Conservation (phyloP, 345 rosid genomes). For the Isatis tinctoria region DNA sequence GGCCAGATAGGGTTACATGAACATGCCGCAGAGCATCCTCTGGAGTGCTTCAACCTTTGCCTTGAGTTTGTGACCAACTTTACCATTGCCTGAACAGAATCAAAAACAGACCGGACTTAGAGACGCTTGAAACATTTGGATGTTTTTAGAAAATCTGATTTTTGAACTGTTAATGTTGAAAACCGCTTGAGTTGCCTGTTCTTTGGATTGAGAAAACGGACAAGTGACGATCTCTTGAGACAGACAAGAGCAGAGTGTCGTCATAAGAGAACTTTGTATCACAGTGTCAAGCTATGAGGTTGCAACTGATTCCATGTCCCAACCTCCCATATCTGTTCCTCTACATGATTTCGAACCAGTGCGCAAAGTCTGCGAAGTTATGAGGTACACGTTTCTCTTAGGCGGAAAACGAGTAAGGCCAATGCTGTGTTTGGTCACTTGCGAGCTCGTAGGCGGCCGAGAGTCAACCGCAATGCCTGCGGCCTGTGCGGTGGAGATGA, state of each 20-base stretch:
- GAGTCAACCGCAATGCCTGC: too few species aligned
- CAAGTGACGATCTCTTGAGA: constrained; percentile 93
- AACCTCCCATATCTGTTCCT: too few species aligned
- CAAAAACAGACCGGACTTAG: not conserved
- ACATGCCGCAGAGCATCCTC: constrained; percentile 91
- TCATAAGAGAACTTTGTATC: constrained; percentile 85
- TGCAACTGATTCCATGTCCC: constrained; percentile 88
- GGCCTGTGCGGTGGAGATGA: too few species aligned
- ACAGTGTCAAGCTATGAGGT: constrained; percentile 88
- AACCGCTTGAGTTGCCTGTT: constrained; percentile 38
- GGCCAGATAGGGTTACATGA: constrained; percentile 91
- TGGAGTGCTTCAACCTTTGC: constrained; percentile 80
- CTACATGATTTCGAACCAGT: too few species aligned
- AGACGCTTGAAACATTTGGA: too few species aligned
- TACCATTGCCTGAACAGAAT: constrained; percentile 35
- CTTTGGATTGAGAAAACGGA: constrained; percentile 62
- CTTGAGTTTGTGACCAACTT: constrained; percentile 47
- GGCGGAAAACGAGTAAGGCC: too few species aligned
- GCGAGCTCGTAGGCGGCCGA: too few species aligned
- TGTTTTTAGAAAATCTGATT: not conserved
- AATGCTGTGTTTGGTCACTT: too few species aligned
- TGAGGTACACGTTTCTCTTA: too few species aligned
- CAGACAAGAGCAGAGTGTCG: constrained; percentile 52
- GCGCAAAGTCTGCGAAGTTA: too few species aligned
- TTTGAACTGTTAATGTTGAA: not conserved